A percentile compares a stretch with the other conserved stretches of the same genome.
Evolutionary conservation across 2,329 filamentous ascomycete species (phyloP).

Genomic region (Chalaropsis ovoidea): DNA sequence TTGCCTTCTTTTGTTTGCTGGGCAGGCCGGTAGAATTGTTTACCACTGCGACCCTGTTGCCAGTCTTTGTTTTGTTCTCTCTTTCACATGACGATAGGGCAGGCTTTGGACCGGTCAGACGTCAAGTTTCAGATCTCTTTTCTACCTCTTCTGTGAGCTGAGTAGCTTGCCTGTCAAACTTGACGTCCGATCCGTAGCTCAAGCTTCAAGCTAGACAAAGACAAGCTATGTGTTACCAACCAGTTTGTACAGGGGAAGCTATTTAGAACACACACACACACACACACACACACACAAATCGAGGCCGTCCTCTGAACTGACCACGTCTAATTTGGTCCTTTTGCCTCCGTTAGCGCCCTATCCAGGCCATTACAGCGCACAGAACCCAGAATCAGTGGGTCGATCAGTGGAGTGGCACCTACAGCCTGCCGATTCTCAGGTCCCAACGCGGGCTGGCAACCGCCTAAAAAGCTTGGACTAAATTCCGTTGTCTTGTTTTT

Average conservation of each 20-base stretch:
- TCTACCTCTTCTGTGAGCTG: background rate
- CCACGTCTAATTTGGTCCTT: background rate
- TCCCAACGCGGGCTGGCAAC: background rate
- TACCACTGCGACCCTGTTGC: background rate
- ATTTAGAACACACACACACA: no score
- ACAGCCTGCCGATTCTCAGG: background rate
- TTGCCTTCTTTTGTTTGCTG: no score
- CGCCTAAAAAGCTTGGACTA: constrained; percentile 10
- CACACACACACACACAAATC: background rate
- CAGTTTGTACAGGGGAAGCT: background rate
- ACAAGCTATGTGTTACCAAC: background rate
- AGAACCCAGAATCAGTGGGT: background rate
- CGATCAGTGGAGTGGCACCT: background rate
- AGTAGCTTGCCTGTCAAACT: background rate
- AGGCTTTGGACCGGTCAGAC: background rate
- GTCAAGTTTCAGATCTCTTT: constrained; percentile 1
- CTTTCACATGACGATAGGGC: background rate
- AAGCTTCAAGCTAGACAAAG: background rate
- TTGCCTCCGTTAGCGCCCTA: background rate
- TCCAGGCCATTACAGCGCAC: background rate
- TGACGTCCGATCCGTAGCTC: background rate
- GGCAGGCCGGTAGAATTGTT: background rate
- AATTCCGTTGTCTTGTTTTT: constrained; percentile 15
- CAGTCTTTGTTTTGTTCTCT: background rate
- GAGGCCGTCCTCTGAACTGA: background rate